Percentiles rank a stretch among this genome's conserved stretches.
Conservation (phyloP, 2,329 filamentous ascomycete genomes). For the Fusarium scirpi region DNA sequence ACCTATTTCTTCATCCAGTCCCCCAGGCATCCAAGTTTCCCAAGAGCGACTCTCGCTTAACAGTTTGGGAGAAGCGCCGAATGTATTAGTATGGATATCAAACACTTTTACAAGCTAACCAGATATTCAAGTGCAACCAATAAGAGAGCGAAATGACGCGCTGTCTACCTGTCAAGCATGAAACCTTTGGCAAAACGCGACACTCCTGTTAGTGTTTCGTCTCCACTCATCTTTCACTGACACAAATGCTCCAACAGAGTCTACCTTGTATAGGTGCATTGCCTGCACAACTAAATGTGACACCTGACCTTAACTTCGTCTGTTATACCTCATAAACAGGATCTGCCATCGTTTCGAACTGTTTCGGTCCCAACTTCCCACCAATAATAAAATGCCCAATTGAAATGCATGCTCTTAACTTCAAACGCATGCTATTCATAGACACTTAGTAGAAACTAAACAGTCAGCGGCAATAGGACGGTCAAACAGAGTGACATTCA, state of each 20-base stretch:
- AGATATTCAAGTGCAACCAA: not conserved
- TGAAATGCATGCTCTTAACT: not conserved
- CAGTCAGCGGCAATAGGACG: slow-evolving; percentile 1
- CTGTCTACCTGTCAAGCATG: not conserved
- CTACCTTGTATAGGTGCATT: accelerated
- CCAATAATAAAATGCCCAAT: accelerated
- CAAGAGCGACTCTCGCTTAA: not conserved
- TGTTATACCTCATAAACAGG: not conserved
- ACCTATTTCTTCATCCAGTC: not conserved
- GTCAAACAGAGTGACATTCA: not conserved
- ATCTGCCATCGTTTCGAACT: not conserved
- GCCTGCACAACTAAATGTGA: not conserved
- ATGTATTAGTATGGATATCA: not conserved
- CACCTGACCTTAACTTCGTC: not conserved
- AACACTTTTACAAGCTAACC: not conserved
- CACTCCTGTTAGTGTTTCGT: not conserved
- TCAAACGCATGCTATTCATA: slow-evolving; percentile 8
- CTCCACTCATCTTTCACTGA: not conserved
- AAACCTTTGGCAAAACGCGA: not conserved
- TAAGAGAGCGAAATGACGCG: not conserved
- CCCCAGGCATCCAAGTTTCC: not conserved
- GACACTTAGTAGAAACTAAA: slow-evolving; percentile 11
- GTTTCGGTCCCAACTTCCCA: not conserved
- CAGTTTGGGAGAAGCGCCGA: not conserved
- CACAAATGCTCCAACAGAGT: accelerated